Evolutionary conservation across 2,329 filamentous ascomycete species (phyloP).

Genomic region (Chaetomiaceae sp.): DNA sequence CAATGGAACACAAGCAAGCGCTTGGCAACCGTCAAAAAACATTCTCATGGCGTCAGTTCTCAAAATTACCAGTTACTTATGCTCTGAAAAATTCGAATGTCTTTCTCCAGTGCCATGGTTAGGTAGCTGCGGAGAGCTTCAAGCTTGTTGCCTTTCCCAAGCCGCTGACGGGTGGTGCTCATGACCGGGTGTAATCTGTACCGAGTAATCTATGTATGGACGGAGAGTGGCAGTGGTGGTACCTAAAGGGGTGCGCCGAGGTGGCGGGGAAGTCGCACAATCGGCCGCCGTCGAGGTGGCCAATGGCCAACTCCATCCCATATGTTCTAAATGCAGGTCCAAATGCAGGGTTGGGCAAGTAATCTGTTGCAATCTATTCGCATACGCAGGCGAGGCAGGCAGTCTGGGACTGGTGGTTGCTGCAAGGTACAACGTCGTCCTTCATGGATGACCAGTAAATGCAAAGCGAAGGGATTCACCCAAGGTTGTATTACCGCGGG

Average conservation of each 20-base stretch:
- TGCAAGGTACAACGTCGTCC: constrained; percentile 8
- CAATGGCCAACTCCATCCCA: not conserved
- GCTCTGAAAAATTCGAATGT: no score
- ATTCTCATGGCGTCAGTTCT: no score
- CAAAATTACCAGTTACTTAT: no score
- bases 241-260: not conserved
- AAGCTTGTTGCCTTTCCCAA: no score
- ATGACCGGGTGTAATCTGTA: no score
- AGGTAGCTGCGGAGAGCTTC: no score
- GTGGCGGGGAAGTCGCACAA: constrained; percentile 1
- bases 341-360: not conserved
- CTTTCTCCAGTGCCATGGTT: no score
- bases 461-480: no score
- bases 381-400: not conserved
- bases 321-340: not conserved
- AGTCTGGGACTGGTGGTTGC: not conserved
- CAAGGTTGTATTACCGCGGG: not conserved
- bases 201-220: no score
- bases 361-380: constrained; percentile 4
- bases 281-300: not conserved
- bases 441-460: no score
- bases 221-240: not conserved
- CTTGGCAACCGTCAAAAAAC: not conserved
- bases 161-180: no score
- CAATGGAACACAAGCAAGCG: not conserved